These are phyloP conservation scores for Tylopilus sp. DNA, from an alignment of 1,284 basidiomycete genomes.

Conservation along the genomic window DNA sequence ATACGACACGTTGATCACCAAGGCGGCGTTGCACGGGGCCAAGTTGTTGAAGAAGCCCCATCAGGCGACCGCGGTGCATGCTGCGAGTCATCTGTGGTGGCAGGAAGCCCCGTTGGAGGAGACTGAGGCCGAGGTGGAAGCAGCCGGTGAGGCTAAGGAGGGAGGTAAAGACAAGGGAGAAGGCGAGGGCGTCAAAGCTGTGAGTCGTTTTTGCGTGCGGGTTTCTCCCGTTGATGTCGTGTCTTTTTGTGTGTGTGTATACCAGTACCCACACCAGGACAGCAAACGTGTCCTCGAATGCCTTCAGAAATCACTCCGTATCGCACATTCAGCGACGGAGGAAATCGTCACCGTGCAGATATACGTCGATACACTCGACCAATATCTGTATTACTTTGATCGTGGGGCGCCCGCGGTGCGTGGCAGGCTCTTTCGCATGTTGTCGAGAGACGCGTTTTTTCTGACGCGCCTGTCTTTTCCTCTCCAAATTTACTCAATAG, in stretches of 20 bases:
- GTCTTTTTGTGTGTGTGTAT: neutral
- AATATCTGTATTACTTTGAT: conserved; percentile 92
- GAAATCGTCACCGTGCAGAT: conserved; percentile 92
- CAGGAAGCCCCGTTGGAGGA: conserved; percentile 60
- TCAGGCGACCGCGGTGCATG: conserved; percentile 89
- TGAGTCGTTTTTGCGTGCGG: conserved; percentile 25
- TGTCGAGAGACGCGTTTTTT: too few species aligned
- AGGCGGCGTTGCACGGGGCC: conserved; percentile 90
- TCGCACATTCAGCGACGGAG: conserved; percentile 91
- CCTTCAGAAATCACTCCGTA: conserved; percentile 88
- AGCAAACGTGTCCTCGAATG: conserved; percentile 95
- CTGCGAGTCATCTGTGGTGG: conserved; percentile 97
- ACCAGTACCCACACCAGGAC: conserved; percentile 77
- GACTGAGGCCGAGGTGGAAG: conserved; percentile 37
- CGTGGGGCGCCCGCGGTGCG: conserved; percentile 83
- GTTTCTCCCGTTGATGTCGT: neutral
- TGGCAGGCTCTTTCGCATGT: too few species aligned
- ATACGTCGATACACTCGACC: conserved; percentile 91
- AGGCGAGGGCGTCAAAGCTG: conserved; percentile 54
- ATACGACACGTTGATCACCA: conserved; percentile 94
- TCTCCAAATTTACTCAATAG: conserved; percentile 39
- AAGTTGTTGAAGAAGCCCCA: conserved; percentile 95
- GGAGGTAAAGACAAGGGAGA: conserved; percentile 38
- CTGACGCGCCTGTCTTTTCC: too few species aligned
- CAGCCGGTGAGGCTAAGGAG: conserved; percentile 33